phyloP scores from a whole-genome alignment of 2,329 filamentous ascomycete species.

The Pseudogymnoascus sp. region DNA sequence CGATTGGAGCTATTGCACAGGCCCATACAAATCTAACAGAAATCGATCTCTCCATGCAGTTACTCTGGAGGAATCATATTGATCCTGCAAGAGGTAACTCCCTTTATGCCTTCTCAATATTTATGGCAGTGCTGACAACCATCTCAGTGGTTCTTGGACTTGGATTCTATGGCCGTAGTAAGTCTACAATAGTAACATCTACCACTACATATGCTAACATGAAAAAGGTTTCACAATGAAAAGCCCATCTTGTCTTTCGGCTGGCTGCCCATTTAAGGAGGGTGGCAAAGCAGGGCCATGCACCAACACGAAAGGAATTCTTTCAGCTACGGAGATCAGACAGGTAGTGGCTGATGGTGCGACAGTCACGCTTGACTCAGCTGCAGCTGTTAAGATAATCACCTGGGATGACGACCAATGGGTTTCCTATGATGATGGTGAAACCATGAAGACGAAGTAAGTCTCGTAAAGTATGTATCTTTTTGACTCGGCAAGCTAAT shows the following conservation, averaged over 20 bases:
- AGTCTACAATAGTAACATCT: not conserved
- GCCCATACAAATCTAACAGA: constrained; percentile 39
- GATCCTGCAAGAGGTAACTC: constrained; percentile 33
- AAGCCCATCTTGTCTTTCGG: constrained; percentile 16
- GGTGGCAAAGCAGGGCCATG: constrained; percentile 20
- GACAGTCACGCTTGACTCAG: constrained; percentile 21
- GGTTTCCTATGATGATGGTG: constrained; percentile 21
- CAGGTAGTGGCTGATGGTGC: constrained; percentile 15
- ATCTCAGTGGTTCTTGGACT: not conserved
- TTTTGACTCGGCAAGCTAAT: not conserved
- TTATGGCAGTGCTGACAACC: not conserved
- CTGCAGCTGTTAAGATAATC: constrained; percentile 27
- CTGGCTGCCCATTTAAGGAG: constrained; percentile 16
- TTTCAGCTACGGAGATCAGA: constrained; percentile 11
- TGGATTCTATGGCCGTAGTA: constrained; percentile 33
- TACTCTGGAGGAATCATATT: constrained; percentile 38
- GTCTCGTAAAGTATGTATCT: not conserved
- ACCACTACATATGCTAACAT: not conserved
- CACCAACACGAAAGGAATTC: constrained; percentile 20
- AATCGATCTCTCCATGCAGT: constrained; percentile 31
- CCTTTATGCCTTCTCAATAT: constrained; percentile 27
- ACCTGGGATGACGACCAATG: constrained; percentile 30
- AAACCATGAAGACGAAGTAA: constrained; percentile 1
- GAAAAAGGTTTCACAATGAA: constrained; percentile 16
- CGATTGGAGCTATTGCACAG: constrained; percentile 27